Percentiles rank a stretch among this genome's conserved stretches.
phyloP scores from a whole-genome alignment of 1,139 yeast species.

The Pichia inconspicua region DNA sequence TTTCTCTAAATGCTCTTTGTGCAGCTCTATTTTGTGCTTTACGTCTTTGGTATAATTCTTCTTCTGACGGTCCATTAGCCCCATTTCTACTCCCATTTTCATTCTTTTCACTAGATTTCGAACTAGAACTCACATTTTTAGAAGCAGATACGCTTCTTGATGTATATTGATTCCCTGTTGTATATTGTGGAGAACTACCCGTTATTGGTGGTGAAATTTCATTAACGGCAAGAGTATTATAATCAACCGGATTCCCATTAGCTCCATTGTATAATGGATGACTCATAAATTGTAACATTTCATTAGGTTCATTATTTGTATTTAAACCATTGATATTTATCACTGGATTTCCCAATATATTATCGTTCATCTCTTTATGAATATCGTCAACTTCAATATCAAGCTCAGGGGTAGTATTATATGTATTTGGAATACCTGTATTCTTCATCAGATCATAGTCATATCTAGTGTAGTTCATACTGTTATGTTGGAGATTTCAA shows the following conservation, averaged over 20 bases:
- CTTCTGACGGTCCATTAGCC: constrained; percentile 28
- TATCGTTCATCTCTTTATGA: background rate
- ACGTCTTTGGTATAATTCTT: constrained; percentile 46
- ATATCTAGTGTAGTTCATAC: background rate
- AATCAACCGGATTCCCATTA: background rate
- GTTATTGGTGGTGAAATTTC: background rate
- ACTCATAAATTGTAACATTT: background rate
- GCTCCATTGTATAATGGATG: background rate
- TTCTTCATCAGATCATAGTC: background rate
- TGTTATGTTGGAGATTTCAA: too few species aligned
- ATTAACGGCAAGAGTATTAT: background rate
- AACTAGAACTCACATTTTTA: background rate
- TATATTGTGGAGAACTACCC: background rate
- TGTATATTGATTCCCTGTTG: background rate
- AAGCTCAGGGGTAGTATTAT: background rate
- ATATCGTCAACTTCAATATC: background rate
- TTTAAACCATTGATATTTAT: background rate
- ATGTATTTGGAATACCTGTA: background rate
- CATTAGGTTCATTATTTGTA: background rate
- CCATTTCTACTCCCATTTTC: background rate
- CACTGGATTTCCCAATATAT: background rate
- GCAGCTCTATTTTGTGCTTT: constrained; percentile 87
- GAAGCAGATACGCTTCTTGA: background rate
- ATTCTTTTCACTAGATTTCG: background rate
- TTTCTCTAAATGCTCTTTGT: constrained; percentile 80